Evolutionary conservation across 1,139 yeast genomes (phyloP).

Genomic region (Taphrina pruni): DNA sequence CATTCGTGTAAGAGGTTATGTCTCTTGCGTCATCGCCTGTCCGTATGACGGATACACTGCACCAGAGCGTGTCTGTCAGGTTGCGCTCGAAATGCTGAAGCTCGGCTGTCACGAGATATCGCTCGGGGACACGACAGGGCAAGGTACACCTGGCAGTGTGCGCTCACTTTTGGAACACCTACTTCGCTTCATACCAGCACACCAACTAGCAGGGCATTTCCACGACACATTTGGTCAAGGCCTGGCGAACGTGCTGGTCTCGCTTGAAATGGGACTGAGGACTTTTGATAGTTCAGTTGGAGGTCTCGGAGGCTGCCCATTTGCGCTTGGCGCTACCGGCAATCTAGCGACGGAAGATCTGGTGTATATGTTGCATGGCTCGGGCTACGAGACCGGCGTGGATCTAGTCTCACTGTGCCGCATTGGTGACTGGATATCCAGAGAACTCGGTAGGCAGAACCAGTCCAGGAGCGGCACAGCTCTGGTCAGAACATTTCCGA

Average conservation of each 20-base stretch:
- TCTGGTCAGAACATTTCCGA: slow-evolving; percentile 25
- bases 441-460: slow-evolving; percentile 48
- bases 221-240: slow-evolving; percentile 54
- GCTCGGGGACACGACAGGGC: slow-evolving; percentile 53
- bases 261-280: slow-evolving; percentile 52
- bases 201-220: slow-evolving; percentile 52
- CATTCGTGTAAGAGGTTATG: slow-evolving; percentile 51
- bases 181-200: slow-evolving; percentile 48
- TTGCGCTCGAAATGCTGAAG: slow-evolving; percentile 49
- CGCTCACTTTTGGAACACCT: slow-evolving; percentile 49
- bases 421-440: slow-evolving; percentile 52
- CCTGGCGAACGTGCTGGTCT: slow-evolving; percentile 52
- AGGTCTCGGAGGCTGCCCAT: slow-evolving; percentile 55
- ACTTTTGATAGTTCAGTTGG: slow-evolving; percentile 52
- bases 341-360: slow-evolving; percentile 53
- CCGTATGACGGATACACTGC: slow-evolving; percentile 53
- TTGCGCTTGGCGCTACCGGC: slow-evolving; percentile 54
- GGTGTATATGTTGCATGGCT: slow-evolving; percentile 52
- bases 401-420: slow-evolving; percentile 49
- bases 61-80: slow-evolving; percentile 50
- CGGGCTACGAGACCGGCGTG: slow-evolving; percentile 52
- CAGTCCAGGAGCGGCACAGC: slow-evolving; percentile 52
- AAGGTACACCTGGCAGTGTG: slow-evolving; percentile 51
- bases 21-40: slow-evolving; percentile 53
- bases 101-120: slow-evolving; percentile 54